These are phyloP conservation scores for Picea sitchensis DNA, from an alignment of 75 land plant species.

Conservation along the genomic window DNA sequence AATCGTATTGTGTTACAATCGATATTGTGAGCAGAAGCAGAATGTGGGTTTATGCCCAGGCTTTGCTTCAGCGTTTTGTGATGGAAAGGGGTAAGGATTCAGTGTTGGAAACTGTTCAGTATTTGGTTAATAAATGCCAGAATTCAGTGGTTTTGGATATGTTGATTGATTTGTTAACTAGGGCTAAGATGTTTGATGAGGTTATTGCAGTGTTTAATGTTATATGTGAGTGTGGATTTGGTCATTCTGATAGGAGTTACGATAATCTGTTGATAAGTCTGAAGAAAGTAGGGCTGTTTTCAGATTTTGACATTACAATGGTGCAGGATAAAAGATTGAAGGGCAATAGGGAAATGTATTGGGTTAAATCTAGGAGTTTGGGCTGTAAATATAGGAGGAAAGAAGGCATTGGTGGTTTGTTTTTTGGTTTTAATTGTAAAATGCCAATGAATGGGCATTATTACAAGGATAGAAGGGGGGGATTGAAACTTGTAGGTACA, in stretches of 20 bases:
- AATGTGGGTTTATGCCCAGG: neutral
- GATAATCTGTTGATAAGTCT: neutral
- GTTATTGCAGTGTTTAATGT: conserved; percentile 4
- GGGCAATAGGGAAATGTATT: neutral
- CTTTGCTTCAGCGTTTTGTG: neutral
- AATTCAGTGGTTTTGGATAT: conserved; percentile 9
- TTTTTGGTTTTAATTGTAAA: conserved; percentile 2
- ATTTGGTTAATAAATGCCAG: neutral
- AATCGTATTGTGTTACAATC: conserved; percentile 4
- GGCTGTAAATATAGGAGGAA: neutral
- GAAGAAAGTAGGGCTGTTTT: neutral
- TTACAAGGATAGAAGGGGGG: conserved; percentile 1
- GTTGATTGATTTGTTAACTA: neutral
- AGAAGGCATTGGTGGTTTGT: neutral
- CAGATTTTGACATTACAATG: neutral
- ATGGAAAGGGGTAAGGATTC: conserved; percentile 1
- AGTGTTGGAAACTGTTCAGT: neutral
- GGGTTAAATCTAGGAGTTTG: neutral
- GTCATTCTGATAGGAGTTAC: neutral
- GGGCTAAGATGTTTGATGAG: conserved; percentile 3
- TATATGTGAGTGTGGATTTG: neutral
- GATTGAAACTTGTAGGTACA: neutral
- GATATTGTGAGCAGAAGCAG: neutral
- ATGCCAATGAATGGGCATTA: neutral
- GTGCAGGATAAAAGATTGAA: neutral